Conservation (phyloP, 176 grass and related monocot genomes). For the Bothriochloa decipiens region DNA sequence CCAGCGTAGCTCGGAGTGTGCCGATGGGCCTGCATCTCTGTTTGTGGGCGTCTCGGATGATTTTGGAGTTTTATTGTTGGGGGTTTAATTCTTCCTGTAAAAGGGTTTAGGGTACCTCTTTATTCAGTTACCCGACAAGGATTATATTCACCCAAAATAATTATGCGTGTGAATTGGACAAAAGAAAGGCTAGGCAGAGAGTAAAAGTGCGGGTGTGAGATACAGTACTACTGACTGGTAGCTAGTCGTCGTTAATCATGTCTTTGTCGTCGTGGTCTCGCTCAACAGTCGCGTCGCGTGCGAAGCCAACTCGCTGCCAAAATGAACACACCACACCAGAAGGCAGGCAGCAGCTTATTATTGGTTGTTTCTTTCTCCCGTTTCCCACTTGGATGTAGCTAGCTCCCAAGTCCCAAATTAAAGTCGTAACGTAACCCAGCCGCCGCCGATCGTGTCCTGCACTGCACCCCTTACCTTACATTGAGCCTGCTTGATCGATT, state of each 20-base stretch:
- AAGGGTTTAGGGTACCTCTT: too few species aligned
- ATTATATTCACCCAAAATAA: not conserved
- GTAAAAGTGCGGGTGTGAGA: not conserved
- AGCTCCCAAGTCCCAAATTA: too few species aligned
- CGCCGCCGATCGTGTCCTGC: not conserved
- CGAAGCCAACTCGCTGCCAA: conserved; percentile 1
- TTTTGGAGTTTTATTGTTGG: too few species aligned
- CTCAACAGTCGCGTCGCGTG: not conserved
- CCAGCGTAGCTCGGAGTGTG: too few species aligned
- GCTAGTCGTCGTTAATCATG: not conserved
- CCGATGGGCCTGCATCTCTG: too few species aligned
- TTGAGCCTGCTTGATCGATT: not conserved
- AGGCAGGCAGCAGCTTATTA: too few species aligned
- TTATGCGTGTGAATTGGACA: not conserved
- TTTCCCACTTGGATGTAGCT: conserved; percentile 25
- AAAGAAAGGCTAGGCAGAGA: not conserved
- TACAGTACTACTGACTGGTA: too few species aligned
- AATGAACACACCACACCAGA: conserved; percentile 4
- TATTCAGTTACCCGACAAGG: too few species aligned
- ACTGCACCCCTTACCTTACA: too few species aligned
- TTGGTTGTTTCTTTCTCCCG: conserved; percentile 25
- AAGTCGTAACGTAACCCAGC: too few species aligned
- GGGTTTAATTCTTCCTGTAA: too few species aligned
- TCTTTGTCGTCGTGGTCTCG: not conserved
- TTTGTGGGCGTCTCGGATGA: too few species aligned